Evolutionary conservation across 495 filamentous ascomycete genomes (phyloP).

Genomic region (Evansstolkia leycettana): DNA sequence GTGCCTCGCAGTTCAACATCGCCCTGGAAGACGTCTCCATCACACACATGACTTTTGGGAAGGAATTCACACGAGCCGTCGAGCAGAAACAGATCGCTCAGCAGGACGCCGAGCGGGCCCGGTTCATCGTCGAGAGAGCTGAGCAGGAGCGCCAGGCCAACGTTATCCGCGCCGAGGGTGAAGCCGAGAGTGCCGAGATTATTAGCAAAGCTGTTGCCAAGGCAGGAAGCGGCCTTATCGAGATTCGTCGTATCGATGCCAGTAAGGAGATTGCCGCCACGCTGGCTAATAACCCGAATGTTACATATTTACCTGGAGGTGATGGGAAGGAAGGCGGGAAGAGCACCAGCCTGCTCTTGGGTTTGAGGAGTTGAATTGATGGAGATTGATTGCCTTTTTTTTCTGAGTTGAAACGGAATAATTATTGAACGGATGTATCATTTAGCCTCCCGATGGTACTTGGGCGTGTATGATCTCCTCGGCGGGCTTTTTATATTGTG

Average conservation of each 20-base stretch:
- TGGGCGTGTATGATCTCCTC: slow-evolving; percentile 19
- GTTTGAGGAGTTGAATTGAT: slow-evolving; percentile 28
- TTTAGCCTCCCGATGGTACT: slow-evolving; percentile 14
- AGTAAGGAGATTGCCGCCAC: slow-evolving; percentile 92
- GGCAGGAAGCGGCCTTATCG: slow-evolving; percentile 81
- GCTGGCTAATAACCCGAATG: slow-evolving; percentile 81
- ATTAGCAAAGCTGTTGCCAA: slow-evolving; percentile 87
- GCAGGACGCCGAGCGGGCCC: slow-evolving; percentile 92
- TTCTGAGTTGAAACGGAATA: background rate
- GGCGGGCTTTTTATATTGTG: slow-evolving; percentile 10
- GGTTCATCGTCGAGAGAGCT: slow-evolving; percentile 97
- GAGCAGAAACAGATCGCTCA: slow-evolving; percentile 99
- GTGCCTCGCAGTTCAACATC: slow-evolving; percentile 98
- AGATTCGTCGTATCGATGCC: slow-evolving; percentile 94
- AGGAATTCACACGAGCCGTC: slow-evolving; percentile 96
- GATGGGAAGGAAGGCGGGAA: slow-evolving; percentile 54
- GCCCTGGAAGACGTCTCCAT: slow-evolving; percentile 97
- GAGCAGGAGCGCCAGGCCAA: slow-evolving; percentile 98
- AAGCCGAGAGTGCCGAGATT: slow-evolving; percentile 90
- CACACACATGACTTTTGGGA: slow-evolving; percentile 99
- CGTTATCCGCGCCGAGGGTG: slow-evolving; percentile 94
- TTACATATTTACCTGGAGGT: slow-evolving; percentile 82
- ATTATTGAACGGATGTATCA: slow-evolving; percentile 13
- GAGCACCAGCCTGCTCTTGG: slow-evolving; percentile 45
- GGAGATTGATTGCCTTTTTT: background rate